phyloP scores from a whole-genome alignment of 2,329 filamentous ascomycete genomes.

The Esteya vermicola region DNA sequence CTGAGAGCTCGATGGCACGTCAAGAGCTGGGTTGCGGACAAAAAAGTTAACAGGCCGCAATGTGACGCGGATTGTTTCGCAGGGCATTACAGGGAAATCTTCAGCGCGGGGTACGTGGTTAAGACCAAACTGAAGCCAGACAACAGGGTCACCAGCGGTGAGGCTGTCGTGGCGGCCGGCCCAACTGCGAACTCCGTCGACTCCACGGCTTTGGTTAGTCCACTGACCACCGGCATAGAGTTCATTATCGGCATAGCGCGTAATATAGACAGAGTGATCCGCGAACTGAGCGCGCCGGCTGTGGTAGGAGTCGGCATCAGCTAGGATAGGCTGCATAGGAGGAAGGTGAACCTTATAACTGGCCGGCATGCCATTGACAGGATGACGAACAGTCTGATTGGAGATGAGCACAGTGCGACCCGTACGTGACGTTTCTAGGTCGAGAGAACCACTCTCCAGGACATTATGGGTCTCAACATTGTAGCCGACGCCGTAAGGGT shows the following conservation, averaged over 20 bases:
- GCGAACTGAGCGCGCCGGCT: conserved; percentile 26
- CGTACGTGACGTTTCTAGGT: conserved; percentile 37
- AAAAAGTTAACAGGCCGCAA: conserved; percentile 42
- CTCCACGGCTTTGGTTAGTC: conserved; percentile 30
- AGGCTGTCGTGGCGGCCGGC: conserved; percentile 23
- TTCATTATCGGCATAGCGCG: conserved; percentile 26
- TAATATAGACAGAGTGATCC: conserved; percentile 29
- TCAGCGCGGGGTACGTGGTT: conserved; percentile 52
- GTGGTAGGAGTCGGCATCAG: conserved; percentile 24
- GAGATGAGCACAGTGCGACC: conserved; percentile 34
- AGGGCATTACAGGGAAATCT: conserved; percentile 57
- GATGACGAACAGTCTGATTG: conserved; percentile 27
- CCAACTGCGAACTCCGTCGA: conserved; percentile 24
- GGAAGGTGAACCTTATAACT: conserved; percentile 30
- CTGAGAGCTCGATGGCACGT: conserved; percentile 32
- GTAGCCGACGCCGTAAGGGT: conserved; percentile 37
- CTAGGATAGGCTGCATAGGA: conserved; percentile 30
- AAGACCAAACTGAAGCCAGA: conserved; percentile 45
- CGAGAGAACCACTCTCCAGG: conserved; percentile 28
- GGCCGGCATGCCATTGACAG: conserved; percentile 26
- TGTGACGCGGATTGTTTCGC: conserved; percentile 36
- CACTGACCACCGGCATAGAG: conserved; percentile 26
- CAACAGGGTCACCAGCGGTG: conserved; percentile 24
- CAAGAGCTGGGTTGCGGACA: conserved; percentile 31
- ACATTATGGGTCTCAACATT: conserved; percentile 27